A percentile compares a stretch with the other conserved stretches of the same genome.
Conservation (phyloP, 2,329 filamentous ascomycete species). For the Stagonosporopsis cucurbitacearum region DNA sequence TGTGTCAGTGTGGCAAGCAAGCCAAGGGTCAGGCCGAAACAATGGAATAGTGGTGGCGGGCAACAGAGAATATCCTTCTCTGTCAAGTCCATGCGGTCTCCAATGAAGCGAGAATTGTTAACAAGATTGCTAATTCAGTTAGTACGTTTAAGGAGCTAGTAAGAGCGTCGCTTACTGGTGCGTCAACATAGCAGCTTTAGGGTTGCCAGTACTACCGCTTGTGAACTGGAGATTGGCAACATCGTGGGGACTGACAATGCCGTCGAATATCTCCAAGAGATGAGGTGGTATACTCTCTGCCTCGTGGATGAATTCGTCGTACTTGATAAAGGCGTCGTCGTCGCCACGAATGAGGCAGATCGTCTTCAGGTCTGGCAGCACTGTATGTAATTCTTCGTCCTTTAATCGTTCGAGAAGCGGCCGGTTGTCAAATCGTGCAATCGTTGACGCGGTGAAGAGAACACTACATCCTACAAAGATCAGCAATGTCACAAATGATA, state of each 20-base stretch:
- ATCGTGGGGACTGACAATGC: slow-evolving; percentile 44
- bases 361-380: slow-evolving; percentile 40
- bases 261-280: slow-evolving; percentile 45
- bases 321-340: slow-evolving; percentile 62
- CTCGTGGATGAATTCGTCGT: slow-evolving; percentile 61
- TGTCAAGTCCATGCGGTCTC: slow-evolving; percentile 74
- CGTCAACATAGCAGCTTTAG: slow-evolving; percentile 50
- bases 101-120: slow-evolving; percentile 55
- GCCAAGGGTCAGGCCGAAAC: slow-evolving; percentile 80
- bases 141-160: background rate
- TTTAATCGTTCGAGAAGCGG: slow-evolving; percentile 58
- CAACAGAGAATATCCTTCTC: slow-evolving; percentile 74
- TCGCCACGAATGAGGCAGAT: slow-evolving; percentile 43
- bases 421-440: slow-evolving; percentile 70
- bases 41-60: slow-evolving; percentile 84
- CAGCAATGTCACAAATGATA: background rate
- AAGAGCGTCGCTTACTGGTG: slow-evolving; percentile 39
- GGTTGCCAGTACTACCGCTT: slow-evolving; percentile 48
- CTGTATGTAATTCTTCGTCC: slow-evolving; percentile 23
- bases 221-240: slow-evolving; percentile 50
- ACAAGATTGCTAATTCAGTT: slow-evolving; percentile 41
- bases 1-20: slow-evolving; percentile 75
- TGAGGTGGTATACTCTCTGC: slow-evolving; percentile 41
- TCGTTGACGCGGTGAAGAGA: slow-evolving; percentile 73
- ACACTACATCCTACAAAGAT: slow-evolving; percentile 67